These are phyloP conservation scores for Prunus fruticosa DNA, from an alignment of 306 rosid genomes.

Conservation along the genomic window DNA sequence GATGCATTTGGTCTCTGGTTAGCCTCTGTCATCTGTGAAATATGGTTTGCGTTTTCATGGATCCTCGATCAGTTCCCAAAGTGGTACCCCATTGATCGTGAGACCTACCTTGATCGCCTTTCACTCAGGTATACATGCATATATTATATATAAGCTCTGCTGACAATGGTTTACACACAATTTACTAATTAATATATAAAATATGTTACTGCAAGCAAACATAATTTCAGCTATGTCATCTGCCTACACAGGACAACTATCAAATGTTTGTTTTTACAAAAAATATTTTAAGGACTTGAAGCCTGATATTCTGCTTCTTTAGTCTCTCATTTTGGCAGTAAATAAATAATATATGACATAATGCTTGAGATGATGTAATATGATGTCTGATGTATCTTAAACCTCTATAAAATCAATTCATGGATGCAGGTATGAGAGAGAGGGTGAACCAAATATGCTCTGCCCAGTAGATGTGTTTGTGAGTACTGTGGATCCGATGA, in stretches of 20 bases:
- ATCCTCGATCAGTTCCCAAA: slow-evolving; percentile 96
- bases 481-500: slow-evolving; percentile 97
- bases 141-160: not conserved
- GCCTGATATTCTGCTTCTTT: not conserved
- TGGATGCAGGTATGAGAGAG: slow-evolving; percentile 74
- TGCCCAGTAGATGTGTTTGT: slow-evolving; percentile 84
- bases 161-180: too few relatives aligned
- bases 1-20: slow-evolving; percentile 91
- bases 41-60: slow-evolving; percentile 97
- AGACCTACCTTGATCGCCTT: slow-evolving; percentile 92
- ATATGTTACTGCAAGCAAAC: not conserved
- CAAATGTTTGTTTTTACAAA: too few relatives aligned
- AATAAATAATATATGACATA: too few relatives aligned
- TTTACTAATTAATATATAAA: too few relatives aligned
- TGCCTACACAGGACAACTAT: too few relatives aligned
- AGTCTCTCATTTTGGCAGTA: too few relatives aligned
- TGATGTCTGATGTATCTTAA: not conserved
- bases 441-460: slow-evolving; percentile 85
- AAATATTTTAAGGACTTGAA: not conserved
- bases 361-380: not conserved
- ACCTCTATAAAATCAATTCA: not conserved
- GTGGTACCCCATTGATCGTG: slow-evolving; percentile 92
- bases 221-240: not conserved
- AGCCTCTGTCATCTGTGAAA: slow-evolving; percentile 81
- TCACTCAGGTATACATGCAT: slow-evolving; percentile 52